Base-by-base conservation (phyloP, 208 protist species). In the Trichomonas tenax region DNA sequence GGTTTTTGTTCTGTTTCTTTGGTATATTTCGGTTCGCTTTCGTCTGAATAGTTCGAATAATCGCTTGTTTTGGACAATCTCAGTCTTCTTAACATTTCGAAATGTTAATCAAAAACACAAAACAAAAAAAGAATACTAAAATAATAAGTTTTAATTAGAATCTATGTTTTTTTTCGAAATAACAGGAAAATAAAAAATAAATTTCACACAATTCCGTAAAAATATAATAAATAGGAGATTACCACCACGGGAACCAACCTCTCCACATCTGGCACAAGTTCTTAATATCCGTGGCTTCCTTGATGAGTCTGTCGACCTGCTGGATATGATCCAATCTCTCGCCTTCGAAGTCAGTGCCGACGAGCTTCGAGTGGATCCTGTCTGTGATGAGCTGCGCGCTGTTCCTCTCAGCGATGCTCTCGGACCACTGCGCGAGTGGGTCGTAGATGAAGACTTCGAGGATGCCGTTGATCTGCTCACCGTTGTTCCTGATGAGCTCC, bases 361-460 rank as follows among this genome's bases (percentile, higher is more conserved):
- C 36, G 8, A 93, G 46, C 31, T 93, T 93, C 48, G 63, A 49
- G 26, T 63, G 26, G 40, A 96, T 82, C 72, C 51, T 96, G 23
- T 82, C 34, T 17, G 63, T 44, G 10, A 93, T 36, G 11, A 26
- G 14, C 36, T 34, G 14, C 0, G 86, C 93, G 14, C 31, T 45
- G 23, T 81, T 96, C 2, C 3, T 63, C 15, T 95, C 49, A 45
- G 23, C 17, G 4, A 36, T 34, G 26, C 26, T 72, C 8, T 41
- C 63, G 48, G 63, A 45, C 49, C 51, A 82, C 63, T 96, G 93
- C 2, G 63, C 10, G 2, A 93, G 44, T 26, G 93, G 93, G 82
- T 96, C 93, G 40, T 96, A 96, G 14, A 82, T 31, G 36, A 96
- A 96, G 1, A 81, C 93, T 82, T 96, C 49, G 15, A 96, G 34